Base-by-base conservation (phyloP, 1,284 basidiomycete genomes). In the Peniophora sp. region DNA sequence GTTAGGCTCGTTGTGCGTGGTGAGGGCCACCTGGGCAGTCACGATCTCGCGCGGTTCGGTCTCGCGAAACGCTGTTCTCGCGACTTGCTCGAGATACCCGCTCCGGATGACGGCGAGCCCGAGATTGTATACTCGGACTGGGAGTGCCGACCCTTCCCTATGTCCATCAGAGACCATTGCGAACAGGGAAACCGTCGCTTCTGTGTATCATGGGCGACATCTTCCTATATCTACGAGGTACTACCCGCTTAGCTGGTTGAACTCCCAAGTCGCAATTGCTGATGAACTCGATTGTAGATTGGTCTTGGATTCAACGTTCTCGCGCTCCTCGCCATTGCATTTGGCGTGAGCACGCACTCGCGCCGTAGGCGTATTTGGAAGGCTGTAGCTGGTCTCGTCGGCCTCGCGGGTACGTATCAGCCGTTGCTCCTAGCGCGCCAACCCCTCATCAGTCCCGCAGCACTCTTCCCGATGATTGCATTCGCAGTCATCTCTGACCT, bases 311-410 rank as follows among this genome's bases (percentile, higher is more conserved):
- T 84, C 61, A 81, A 75, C 12, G 73, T 68, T 42, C 67, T 82
- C 22, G 76, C 83, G 5, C 64, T 85, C 44, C 61, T 75, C 0
- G 68, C 83, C 5, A 71, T 88, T 47, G 58, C 83, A 36, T 72
- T 89, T 52, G 86, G 87, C 3, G 73, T 86, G 11, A 85, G 76
- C 58, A 87, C 87, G 0, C 80, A 79, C 58, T 84, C 84, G 17
- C 72, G 85, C 50, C 72, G 87, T 55, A 72, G 84, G 52, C 76
- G 86, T 54, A 81, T 88, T 42, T 89, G 86, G 86, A 79, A 76
- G 60, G 81, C 76, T 2, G 79, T 83, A 3, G 83, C 83, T 11
- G 79, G 75, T 11, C 64, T 89, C 12, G 69, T 85, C 10, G 64
- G 76, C 9, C 58, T 87, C 18, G 80, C 85, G 58, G 75, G 84